phyloP scores from a whole-genome alignment of 83 land plant species.

The Picea mariana region DNA sequence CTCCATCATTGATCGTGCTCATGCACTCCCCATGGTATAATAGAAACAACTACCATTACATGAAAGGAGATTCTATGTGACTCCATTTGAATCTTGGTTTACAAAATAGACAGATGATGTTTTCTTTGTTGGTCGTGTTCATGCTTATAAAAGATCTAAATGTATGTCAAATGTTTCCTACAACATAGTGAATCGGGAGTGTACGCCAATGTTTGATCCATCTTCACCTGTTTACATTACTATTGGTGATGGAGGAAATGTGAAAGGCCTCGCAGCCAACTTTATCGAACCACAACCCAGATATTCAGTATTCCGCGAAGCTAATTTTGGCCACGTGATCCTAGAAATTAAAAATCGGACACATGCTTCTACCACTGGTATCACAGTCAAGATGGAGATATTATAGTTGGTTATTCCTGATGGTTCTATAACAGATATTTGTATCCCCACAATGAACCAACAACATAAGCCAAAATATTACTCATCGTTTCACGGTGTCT shows the following conservation, averaged over 20 bases:
- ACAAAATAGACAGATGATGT: slow-evolving; percentile 57
- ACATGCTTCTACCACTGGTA: slow-evolving; percentile 55
- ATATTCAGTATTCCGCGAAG: slow-evolving; percentile 63
- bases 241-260: slow-evolving; percentile 83
- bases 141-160: slow-evolving; percentile 67
- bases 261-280: slow-evolving; percentile 59
- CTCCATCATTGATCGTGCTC: slow-evolving; percentile 29
- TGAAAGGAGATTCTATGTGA: slow-evolving; percentile 58
- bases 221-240: slow-evolving; percentile 69
- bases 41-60: slow-evolving; percentile 21
- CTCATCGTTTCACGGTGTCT: no score
- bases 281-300: slow-evolving; percentile 57
- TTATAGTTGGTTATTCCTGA: slow-evolving; percentile 38
- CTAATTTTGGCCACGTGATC: slow-evolving; percentile 59
- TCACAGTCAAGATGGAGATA: slow-evolving; percentile 49
- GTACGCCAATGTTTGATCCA: slow-evolving; percentile 43
- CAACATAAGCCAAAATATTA: no score
- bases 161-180: slow-evolving; percentile 63
- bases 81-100: slow-evolving; percentile 54
- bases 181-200: slow-evolving; percentile 46
- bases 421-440: slow-evolving; percentile 51
- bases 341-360: slow-evolving; percentile 60
- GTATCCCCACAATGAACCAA: slow-evolving; percentile 8
- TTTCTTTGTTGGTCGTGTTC: slow-evolving; percentile 69
- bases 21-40: slow-evolving; percentile 27